A percentile compares a stretch with the other conserved stretches of the same genome.
Evolutionary conservation across 164 flowering plant species (phyloP).

Genomic region (Euptelea pleiosperma): DNA sequence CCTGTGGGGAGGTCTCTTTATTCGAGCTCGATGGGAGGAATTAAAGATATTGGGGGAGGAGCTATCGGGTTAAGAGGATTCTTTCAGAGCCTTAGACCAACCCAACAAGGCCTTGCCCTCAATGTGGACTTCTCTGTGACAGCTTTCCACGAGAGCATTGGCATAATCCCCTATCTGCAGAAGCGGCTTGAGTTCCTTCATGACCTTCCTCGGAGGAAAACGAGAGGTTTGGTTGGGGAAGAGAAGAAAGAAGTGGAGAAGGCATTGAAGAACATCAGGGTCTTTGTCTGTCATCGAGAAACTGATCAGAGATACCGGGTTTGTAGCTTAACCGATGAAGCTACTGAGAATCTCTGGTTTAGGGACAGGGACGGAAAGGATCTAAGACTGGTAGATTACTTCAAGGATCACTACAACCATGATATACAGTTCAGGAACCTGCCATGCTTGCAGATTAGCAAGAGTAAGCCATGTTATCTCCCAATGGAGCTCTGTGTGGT

Average conservation of each 20-base stretch:
- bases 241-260: slow-evolving; percentile 86
- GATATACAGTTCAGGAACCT: slow-evolving; percentile 77
- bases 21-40: slow-evolving; percentile 73
- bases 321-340: slow-evolving; percentile 64
- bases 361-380: slow-evolving; percentile 67
- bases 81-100: slow-evolving; percentile 90
- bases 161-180: slow-evolving; percentile 75
- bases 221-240: slow-evolving; percentile 44
- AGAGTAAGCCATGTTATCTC: slow-evolving; percentile 88
- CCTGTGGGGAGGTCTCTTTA: slow-evolving; percentile 73
- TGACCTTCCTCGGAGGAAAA: slow-evolving; percentile 64
- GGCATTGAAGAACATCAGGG: slow-evolving; percentile 72
- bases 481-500: slow-evolving; percentile 97
- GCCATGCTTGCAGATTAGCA: slow-evolving; percentile 92
- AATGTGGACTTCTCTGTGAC: slow-evolving; percentile 87
- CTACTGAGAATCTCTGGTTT: slow-evolving; percentile 74
- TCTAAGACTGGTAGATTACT: slow-evolving; percentile 64
- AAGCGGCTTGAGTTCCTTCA: slow-evolving; percentile 68
- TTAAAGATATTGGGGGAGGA: slow-evolving; percentile 81
- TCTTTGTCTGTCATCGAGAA: slow-evolving; percentile 86
- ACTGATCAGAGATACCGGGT: slow-evolving; percentile 79
- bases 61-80: slow-evolving; percentile 85
- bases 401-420: slow-evolving; percentile 80
- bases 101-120: slow-evolving; percentile 91
- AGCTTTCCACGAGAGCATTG: slow-evolving; percentile 94